Evolutionary conservation across 768 basidiomycete genomes (phyloP).

Genomic region (Psilocybe sp.): DNA sequence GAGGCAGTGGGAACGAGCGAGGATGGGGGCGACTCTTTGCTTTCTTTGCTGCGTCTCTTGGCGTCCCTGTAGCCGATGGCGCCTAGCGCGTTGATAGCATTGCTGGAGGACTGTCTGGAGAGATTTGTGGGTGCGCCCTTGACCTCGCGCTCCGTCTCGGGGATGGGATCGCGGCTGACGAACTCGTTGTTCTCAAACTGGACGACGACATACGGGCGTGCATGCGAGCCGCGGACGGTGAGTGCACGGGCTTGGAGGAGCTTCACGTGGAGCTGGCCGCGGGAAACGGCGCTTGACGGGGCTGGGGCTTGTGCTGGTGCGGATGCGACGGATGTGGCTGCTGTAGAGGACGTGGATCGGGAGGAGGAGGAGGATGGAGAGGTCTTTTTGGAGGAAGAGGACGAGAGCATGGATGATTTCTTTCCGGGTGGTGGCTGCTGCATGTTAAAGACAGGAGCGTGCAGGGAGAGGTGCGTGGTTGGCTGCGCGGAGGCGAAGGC

Average conservation of each 20-base stretch:
- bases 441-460: conserved; percentile 86
- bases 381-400: conserved; percentile 42
- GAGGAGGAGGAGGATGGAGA: conserved; percentile 26
- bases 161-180: conserved; percentile 85
- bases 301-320: conserved; percentile 14
- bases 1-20: conserved; percentile 23
- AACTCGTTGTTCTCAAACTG: conserved; percentile 99
- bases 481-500: conserved; percentile 53
- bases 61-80: conserved; percentile 54
- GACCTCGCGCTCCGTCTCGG: conserved; percentile 84
- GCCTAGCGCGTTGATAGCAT: conserved; percentile 63
- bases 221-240: conserved; percentile 60
- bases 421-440: conserved; percentile 55
- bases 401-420: conserved; percentile 53
- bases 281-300: conserved; percentile 36
- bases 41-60: conserved; percentile 38
- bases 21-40: conserved; percentile 43
- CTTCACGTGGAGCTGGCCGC: conserved; percentile 91
- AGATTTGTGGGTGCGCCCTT: conserved; percentile 73
- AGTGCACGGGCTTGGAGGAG: conserved; percentile 89
- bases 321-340: conserved; percentile 30
- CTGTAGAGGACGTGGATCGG: conserved; percentile 28
- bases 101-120: conserved; percentile 46
- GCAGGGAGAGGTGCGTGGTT: conserved; percentile 66
- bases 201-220: conserved; percentile 91